Evolutionary conservation across 2,329 filamentous ascomycete species (phyloP).

Genomic region (Rhinocladiella mackenziei): DNA sequence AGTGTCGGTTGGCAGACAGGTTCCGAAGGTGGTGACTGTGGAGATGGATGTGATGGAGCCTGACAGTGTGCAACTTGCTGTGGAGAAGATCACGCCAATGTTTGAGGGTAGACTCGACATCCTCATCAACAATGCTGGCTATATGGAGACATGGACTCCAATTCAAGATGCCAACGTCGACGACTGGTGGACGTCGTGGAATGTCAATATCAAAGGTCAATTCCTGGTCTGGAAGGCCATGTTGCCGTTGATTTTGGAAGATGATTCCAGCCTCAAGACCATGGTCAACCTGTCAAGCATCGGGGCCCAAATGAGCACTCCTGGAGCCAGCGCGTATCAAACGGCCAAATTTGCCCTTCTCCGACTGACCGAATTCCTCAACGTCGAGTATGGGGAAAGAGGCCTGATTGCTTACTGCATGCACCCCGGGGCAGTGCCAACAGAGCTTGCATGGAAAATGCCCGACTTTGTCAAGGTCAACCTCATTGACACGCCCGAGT

Average conservation of each 20-base stretch:
- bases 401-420: conserved; percentile 20
- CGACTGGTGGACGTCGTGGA: conserved; percentile 24
- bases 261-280: conserved; percentile 18
- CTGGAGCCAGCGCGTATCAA: conserved; percentile 46
- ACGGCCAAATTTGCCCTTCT: conserved; percentile 43
- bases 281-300: conserved; percentile 40
- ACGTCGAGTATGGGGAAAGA: conserved; percentile 42
- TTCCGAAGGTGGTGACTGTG: not conserved
- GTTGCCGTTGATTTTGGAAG: conserved; percentile 34
- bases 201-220: conserved; percentile 25
- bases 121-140: conserved; percentile 36
- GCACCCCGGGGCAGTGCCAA: conserved; percentile 19
- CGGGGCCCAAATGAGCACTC: conserved; percentile 36
- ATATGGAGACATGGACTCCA: conserved; percentile 17
- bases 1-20: no score
- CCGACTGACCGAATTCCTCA: conserved; percentile 45
- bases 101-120: conserved; percentile 34
- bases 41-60: not conserved
- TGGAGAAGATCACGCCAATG: conserved; percentile 26
- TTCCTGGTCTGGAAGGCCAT: conserved; percentile 20
- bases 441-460: conserved; percentile 15
- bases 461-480: conserved; percentile 11
- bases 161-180: conserved; percentile 13
- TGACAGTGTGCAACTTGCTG: conserved; percentile 30
- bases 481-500: conserved; percentile 23